Percentiles rank a stretch among this genome's conserved stretches.
Evolutionary conservation across 192 early-diverging fungal species (phyloP).

Genomic region (Coemansia sp.): DNA sequence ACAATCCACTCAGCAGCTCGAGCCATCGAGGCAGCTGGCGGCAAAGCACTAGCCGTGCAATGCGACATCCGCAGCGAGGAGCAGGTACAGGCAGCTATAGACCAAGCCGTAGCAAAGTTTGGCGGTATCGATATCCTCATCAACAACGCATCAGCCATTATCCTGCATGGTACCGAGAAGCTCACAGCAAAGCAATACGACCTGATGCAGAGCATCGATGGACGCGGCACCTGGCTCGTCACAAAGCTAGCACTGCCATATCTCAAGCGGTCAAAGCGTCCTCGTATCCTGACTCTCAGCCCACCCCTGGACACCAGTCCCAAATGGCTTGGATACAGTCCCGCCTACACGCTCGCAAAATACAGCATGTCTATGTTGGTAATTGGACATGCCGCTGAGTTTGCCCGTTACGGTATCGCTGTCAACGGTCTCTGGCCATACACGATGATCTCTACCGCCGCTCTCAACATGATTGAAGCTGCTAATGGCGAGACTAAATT

Average conservation of each 20-base stretch:
- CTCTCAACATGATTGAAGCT: conserved; percentile 44
- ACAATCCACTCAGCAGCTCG: conserved; percentile 77
- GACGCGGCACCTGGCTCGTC: conserved; percentile 75
- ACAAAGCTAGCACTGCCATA: conserved; percentile 64
- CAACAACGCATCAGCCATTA: conserved; percentile 78
- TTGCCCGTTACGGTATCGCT: conserved; percentile 60
- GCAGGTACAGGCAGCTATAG: conserved; percentile 64
- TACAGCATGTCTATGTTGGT: conserved; percentile 74
- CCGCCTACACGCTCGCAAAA: conserved; percentile 68
- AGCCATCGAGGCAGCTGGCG: conserved; percentile 69
- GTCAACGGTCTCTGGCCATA: conserved; percentile 78
- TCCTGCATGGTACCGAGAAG: conserved; percentile 56
- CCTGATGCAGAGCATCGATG: conserved; percentile 75
- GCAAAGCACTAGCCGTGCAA: conserved; percentile 68
- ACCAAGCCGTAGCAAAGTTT: conserved; percentile 62
- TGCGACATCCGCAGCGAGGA: conserved; percentile 84
- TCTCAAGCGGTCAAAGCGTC: conserved; percentile 65
- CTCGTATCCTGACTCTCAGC: conserved; percentile 69
- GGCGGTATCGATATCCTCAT: conserved; percentile 80
- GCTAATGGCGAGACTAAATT: conserved; percentile 7
- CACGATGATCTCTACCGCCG: conserved; percentile 72
- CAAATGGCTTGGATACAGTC: conserved; percentile 67
- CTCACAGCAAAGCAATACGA: conserved; percentile 64
- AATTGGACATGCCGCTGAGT: conserved; percentile 68
- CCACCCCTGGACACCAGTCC: conserved; percentile 67